phyloP scores from a whole-genome alignment of 1,139 yeast genomes.

The Geotrichum citri-aurantii region DNA sequence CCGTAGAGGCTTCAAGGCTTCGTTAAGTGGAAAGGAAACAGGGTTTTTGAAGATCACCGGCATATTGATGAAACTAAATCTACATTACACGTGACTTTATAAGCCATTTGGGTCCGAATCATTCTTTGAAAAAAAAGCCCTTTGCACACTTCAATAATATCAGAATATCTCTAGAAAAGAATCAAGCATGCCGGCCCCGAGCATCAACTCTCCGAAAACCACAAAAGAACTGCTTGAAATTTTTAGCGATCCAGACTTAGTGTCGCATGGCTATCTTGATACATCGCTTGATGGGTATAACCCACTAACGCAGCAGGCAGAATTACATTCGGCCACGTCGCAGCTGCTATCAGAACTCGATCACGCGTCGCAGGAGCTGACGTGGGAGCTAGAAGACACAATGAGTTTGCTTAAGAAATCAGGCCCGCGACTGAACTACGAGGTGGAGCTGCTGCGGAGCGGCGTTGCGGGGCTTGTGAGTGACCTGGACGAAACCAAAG shows the following conservation, averaged over 20 bases:
- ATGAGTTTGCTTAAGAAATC: conserved; percentile 29
- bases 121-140: no score
- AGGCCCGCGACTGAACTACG: conserved; percentile 34
- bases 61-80: no score
- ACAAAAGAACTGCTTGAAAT: conserved; percentile 27
- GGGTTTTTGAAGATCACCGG: no score
- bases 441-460: conserved; percentile 33
- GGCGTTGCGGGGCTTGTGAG: conserved; percentile 30
- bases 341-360: conserved; percentile 34
- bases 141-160: background rate
- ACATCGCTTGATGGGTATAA: conserved; percentile 25
- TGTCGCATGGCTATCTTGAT: conserved; percentile 32
- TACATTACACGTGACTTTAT: no score
- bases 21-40: no score
- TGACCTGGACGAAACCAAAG: conserved; percentile 25
- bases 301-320: conserved; percentile 26
- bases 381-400: conserved; percentile 30
- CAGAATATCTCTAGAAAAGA: no score
- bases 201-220: conserved; percentile 3
- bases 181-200: background rate
- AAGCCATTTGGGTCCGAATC: no score
- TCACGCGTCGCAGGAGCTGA: conserved; percentile 32
- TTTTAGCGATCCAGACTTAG: conserved; percentile 31
- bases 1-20: no score
- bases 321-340: conserved; percentile 32